Evolutionary conservation across 23 red algal genomes (phyloP), one percentile per base, ranked within the genome.

Genomic region (Gracilaria vermiculophylla): DNA sequence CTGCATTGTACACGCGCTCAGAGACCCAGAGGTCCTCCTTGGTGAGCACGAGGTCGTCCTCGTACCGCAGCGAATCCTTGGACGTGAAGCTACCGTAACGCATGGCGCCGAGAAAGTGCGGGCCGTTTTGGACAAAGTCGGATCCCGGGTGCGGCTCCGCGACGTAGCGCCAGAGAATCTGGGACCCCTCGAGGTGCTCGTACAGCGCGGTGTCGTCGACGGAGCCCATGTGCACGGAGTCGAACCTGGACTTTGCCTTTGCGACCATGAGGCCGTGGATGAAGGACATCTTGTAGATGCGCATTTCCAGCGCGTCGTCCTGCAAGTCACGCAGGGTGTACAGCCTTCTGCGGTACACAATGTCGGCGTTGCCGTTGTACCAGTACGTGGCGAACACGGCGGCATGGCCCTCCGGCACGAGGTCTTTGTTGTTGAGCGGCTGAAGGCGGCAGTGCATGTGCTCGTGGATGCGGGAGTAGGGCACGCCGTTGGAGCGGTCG

Each of bases 31-130:
- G 74, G 49, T 92, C 64, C 48, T 92, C 55, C 33, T 78, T 52
- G 34, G 88, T 92, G n/a, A 92, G 77, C 40, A 92, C 53, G 11
- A 92, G 53, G 44, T 92, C 88, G 34, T 92, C 88, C 67, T 92
- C 80, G 37, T 81, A 76, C 43, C 80, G 20, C 34, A 92, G 40
- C 16, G 55, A 51, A 76, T 92, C 74, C 14, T 64, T 32, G 64
- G 71, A 49, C 51, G 37, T 54, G 32, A 35, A 92, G 1, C 49
- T 29, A 25, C 88, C 88, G 12, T 83, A 51, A 48, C 80, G 78
- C 88, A 92, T 92, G 15, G 35, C 3, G n/a, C 88, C 75, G 69
- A 80, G 25, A 69, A 92, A 92, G 10, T 92, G 88, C 42, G 69
- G 54, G 53, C 72, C 88, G 50, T 92, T 74, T 21, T 37, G 54